phyloP scores from a whole-genome alignment of 1,284 basidiomycete species.

The Cutaneotrichosporon sp. region DNA sequence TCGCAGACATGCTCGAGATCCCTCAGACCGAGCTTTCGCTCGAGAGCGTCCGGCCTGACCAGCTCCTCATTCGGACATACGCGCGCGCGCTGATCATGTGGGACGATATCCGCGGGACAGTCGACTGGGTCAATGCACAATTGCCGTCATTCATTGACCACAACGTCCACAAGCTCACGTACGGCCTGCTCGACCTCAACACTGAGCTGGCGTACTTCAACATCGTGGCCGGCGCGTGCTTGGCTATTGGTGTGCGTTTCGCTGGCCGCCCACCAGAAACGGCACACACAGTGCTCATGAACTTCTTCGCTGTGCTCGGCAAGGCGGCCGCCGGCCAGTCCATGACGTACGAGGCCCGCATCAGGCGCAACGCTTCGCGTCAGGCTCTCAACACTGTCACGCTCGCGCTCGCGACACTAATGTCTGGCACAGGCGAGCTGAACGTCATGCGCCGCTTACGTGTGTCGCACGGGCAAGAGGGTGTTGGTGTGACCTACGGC shows the following conservation, averaged over 20 bases:
- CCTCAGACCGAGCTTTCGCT: slow-evolving; percentile 76
- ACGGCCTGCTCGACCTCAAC: slow-evolving; percentile 61
- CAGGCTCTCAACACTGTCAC: slow-evolving; percentile 85
- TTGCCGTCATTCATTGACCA: slow-evolving; percentile 71
- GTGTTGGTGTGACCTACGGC: slow-evolving; percentile 75
- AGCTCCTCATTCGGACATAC: slow-evolving; percentile 77
- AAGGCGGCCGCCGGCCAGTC: slow-evolving; percentile 60
- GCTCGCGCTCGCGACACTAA: slow-evolving; percentile 80
- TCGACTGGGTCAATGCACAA: slow-evolving; percentile 74
- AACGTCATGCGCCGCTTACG: slow-evolving; percentile 84
- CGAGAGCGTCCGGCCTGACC: slow-evolving; percentile 81
- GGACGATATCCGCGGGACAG: slow-evolving; percentile 69
- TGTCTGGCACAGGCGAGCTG: slow-evolving; percentile 95
- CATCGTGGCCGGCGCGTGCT: slow-evolving; percentile 84
- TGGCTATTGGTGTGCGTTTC: slow-evolving; percentile 86
- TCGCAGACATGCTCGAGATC: slow-evolving; percentile 78
- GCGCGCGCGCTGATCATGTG: slow-evolving; percentile 83
- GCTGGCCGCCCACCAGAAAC: slow-evolving; percentile 87
- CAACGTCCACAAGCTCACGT: slow-evolving; percentile 55
- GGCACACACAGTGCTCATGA: slow-evolving; percentile 77
- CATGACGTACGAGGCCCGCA: slow-evolving; percentile 74
- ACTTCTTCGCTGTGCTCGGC: slow-evolving; percentile 71
- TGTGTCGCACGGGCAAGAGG: slow-evolving; percentile 86
- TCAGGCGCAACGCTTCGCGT: slow-evolving; percentile 80
- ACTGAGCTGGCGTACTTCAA: slow-evolving; percentile 84